Evolutionary conservation across 306 rosid genomes (phyloP).

Genomic region (Alnus rubra): DNA sequence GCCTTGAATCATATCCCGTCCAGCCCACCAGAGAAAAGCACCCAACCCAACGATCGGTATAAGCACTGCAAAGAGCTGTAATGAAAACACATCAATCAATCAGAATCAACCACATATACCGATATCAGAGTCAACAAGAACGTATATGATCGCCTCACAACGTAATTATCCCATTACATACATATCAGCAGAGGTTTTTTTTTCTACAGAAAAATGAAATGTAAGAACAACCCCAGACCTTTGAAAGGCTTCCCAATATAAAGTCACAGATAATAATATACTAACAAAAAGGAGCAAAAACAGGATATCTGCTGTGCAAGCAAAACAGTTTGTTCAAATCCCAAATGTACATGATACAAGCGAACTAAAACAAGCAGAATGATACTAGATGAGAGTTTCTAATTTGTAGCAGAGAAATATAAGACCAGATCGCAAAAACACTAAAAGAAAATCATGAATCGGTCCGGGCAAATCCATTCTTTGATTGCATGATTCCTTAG

Average conservation of each 20-base stretch:
- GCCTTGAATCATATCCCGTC: conserved; percentile 89
- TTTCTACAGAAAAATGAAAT: neutral
- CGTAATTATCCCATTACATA: neutral
- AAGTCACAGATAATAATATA: neutral
- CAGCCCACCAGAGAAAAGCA: conserved; percentile 97
- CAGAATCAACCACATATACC: conserved; percentile 13
- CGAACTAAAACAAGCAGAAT: neutral
- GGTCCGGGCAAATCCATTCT: too few relatives aligned
- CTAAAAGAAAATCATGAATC: too few relatives aligned
- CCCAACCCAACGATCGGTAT: conserved; percentile 87
- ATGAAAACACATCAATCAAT: conserved; percentile 20
- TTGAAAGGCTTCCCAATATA: neutral
- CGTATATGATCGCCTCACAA: neutral
- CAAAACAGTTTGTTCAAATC: neutral
- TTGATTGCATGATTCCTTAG: neutral
- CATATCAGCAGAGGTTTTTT: neutral
- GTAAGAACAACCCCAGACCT: neutral
- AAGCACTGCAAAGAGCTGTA: conserved; percentile 80
- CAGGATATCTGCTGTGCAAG: neutral
- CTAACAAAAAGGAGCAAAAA: neutral
- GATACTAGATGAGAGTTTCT: neutral
- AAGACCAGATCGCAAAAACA: too few relatives aligned
- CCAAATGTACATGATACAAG: neutral
- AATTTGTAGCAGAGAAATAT: neutral
- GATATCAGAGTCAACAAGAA: conserved; percentile 10